Evolutionary conservation across 2,329 filamentous ascomycete genomes (phyloP).

Genomic region (Nemania abortiva): DNA sequence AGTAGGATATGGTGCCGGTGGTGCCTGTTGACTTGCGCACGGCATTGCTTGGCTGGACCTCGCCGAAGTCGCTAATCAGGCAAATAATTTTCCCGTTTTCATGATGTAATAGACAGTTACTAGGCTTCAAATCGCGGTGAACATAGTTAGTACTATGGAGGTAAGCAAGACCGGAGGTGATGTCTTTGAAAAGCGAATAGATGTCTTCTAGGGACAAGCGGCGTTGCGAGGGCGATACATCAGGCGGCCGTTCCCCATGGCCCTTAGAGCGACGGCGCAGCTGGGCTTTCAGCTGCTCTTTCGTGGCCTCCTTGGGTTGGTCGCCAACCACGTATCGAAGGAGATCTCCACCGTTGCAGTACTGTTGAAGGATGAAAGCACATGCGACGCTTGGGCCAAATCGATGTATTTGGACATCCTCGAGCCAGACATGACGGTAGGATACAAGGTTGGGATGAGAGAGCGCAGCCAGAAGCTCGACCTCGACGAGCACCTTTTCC

Average conservation of each 20-base stretch:
- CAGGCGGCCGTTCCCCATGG: conserved; percentile 71
- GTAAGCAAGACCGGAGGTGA: conserved; percentile 90
- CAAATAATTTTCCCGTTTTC: conserved; percentile 79
- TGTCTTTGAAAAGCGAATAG: conserved; percentile 95
- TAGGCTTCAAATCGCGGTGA: conserved; percentile 94
- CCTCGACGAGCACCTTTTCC: conserved; percentile 92
- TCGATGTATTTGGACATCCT: conserved; percentile 83
- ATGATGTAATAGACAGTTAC: conserved; percentile 89
- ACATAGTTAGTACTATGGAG: conserved; percentile 93
- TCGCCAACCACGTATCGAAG: conserved; percentile 86
- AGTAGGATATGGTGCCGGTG: conserved; percentile 97
- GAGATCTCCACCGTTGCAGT: conserved; percentile 93
- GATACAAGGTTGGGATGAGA: conserved; percentile 96
- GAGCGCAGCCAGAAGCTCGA: conserved; percentile 89
- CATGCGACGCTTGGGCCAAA: conserved; percentile 95
- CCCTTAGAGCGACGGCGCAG: conserved; percentile 86
- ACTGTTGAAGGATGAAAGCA: conserved; percentile 97
- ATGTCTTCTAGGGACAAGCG: conserved; percentile 85
- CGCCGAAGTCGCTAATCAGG: conserved; percentile 96
- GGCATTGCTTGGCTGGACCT: conserved; percentile 87
- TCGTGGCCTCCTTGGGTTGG: conserved; percentile 72
- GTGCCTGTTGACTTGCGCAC: conserved; percentile 90
- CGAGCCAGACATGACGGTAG: conserved; percentile 97
- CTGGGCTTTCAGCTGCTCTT: conserved; percentile 89
- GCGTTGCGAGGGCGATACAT: conserved; percentile 58